These are phyloP conservation scores for Rhizopus microsporus DNA, from an alignment of 371 early-diverging fungal genomes.

Conservation along the genomic window DNA sequence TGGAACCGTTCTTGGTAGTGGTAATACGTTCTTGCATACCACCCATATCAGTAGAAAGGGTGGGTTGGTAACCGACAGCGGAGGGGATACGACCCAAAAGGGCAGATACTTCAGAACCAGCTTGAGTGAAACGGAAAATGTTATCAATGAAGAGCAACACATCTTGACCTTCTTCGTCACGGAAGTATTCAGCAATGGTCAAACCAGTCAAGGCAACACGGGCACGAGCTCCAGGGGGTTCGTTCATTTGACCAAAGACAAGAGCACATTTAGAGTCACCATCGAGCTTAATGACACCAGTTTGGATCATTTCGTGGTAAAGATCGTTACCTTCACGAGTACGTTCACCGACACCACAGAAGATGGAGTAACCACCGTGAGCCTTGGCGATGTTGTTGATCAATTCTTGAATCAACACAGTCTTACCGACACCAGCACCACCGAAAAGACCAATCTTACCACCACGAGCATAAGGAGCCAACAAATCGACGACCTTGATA, in stretches of 20 bases:
- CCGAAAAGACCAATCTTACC: conserved; percentile 99
- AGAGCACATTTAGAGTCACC: conserved; percentile 93
- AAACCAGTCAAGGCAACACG: conserved; percentile 97
- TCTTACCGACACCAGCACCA: conserved; percentile 99
- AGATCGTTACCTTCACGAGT: conserved; percentile 98
- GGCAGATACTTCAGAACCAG: conserved; percentile 95
- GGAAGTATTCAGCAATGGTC: conserved; percentile 99
- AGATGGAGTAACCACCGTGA: conserved; percentile 97
- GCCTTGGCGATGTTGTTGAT: conserved; percentile 97
- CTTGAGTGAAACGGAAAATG: conserved; percentile 97
- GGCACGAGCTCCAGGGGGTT: conserved; percentile 97
- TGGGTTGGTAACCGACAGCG: conserved; percentile 99
- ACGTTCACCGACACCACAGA: conserved; percentile 96
- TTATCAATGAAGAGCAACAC: conserved; percentile 98
- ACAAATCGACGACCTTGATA: conserved; percentile 96
- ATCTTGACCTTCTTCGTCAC: conserved; percentile 98
- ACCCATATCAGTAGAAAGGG: conserved; percentile 95
- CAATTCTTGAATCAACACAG: conserved; percentile 96
- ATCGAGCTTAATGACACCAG: conserved; percentile 91
- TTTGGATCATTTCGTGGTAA: conserved; percentile 96
- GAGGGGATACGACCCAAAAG: conserved; percentile 98
- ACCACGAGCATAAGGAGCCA: conserved; percentile 96
- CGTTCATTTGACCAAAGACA: conserved; percentile 98
- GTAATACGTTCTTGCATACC: conserved; percentile 99
- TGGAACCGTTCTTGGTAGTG: conserved; percentile 99